These are phyloP conservation scores for Pseudogymnoascus sp. DNA, from an alignment of 2,329 filamentous ascomycete genomes.

Conservation along the genomic window DNA sequence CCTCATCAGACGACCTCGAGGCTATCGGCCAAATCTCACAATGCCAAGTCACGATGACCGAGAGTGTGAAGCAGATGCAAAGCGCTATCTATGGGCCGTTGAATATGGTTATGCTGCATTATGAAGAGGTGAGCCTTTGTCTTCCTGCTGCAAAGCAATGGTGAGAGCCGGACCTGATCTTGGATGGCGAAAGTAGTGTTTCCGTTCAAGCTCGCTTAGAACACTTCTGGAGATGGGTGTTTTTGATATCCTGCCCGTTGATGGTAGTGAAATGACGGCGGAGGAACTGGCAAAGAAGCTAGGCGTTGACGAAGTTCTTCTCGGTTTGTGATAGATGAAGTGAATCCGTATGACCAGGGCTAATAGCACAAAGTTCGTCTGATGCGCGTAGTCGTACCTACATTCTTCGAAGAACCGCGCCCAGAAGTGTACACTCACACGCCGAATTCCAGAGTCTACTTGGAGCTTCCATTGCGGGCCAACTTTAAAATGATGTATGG, in stretches of 20 bases:
- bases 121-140: constrained; percentile 18
- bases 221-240: constrained; percentile 22
- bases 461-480: constrained; percentile 16
- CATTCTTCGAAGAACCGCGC: constrained; percentile 18
- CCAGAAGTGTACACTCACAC: constrained; percentile 22
- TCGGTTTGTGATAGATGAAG: constrained; percentile 15
- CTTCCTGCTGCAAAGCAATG: background rate
- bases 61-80: constrained; percentile 16
- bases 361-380: constrained; percentile 17
- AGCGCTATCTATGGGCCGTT: constrained; percentile 18
- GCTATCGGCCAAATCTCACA: background rate
- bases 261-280: constrained; percentile 18
- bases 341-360: background rate
- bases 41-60: constrained; percentile 8
- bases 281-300: constrained; percentile 17
- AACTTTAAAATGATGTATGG: constrained; percentile 20
- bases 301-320: constrained; percentile 19
- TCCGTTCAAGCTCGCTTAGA: constrained; percentile 15
- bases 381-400: constrained; percentile 18
- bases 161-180: background rate
- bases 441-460: constrained; percentile 18
- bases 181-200: constrained; percentile 9
- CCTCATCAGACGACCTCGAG: background rate
- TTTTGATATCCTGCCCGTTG: constrained; percentile 19
- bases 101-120: constrained; percentile 18